phyloP scores from a whole-genome alignment of 495 filamentous ascomycete genomes.

The Hypomontagnella monticulosa region DNA sequence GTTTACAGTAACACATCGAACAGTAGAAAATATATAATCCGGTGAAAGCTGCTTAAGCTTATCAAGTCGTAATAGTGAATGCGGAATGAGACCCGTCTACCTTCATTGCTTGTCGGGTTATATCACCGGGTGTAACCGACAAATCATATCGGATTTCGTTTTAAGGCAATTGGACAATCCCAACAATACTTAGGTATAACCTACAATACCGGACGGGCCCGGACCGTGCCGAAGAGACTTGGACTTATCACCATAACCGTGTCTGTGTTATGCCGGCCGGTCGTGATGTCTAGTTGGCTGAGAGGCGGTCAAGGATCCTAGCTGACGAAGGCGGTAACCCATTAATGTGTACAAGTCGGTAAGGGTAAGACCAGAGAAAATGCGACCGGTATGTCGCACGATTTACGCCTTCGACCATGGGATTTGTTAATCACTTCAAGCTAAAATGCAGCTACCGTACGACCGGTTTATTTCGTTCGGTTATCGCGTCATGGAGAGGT shows the following conservation, averaged over 20 bases:
- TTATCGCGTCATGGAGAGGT: slow-evolving; percentile 29
- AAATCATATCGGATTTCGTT: not conserved
- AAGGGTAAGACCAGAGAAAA: slow-evolving; percentile 14
- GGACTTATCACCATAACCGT: slow-evolving; percentile 16
- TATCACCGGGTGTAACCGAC: slow-evolving; percentile 19
- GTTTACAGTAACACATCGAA: not conserved
- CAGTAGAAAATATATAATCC: not conserved
- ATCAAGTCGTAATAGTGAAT: slow-evolving; percentile 18
- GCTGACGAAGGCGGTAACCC: not conserved
- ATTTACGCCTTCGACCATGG: slow-evolving; percentile 2
- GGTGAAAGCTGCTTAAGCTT: slow-evolving; percentile 13
- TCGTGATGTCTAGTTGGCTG: not conserved
- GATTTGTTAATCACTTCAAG: slow-evolving; percentile 31
- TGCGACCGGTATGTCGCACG: no score
- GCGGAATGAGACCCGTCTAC: slow-evolving; percentile 15
- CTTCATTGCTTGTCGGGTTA: slow-evolving; percentile 12
- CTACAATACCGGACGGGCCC: slow-evolving; percentile 7
- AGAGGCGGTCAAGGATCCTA: slow-evolving; percentile 32
- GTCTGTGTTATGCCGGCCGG: slow-evolving; percentile 15
- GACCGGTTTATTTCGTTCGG: slow-evolving; percentile 13
- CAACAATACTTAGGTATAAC: slow-evolving; percentile 6
- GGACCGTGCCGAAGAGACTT: slow-evolving; percentile 27
- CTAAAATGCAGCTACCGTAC: not conserved
- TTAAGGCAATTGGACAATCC: not conserved
- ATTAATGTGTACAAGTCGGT: slow-evolving; percentile 19